Percentiles rank a stretch among this genome's conserved stretches.
phyloP scores from a whole-genome alignment of 768 basidiomycete species.

The Agrocybe chaxingu region DNA sequence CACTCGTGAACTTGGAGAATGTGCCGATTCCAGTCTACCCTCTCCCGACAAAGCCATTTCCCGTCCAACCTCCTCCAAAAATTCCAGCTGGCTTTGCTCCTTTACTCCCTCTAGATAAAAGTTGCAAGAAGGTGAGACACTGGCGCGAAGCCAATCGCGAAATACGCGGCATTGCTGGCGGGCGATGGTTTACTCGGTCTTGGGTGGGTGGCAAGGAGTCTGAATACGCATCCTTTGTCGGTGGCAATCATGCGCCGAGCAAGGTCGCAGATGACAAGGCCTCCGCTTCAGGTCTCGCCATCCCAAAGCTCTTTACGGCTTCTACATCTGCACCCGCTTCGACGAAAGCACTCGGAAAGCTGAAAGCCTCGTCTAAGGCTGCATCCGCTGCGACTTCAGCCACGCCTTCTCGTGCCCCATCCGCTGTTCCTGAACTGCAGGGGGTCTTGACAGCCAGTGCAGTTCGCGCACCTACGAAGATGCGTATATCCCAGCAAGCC shows the following conservation, averaged over 20 bases:
- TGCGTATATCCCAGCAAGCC: constrained; percentile 57
- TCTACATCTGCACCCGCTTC: constrained; percentile 46
- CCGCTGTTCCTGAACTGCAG: constrained; percentile 44
- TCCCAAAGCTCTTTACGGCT: constrained; percentile 34
- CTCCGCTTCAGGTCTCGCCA: constrained; percentile 19
- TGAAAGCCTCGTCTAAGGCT: constrained; percentile 36
- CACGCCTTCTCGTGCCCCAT: constrained; percentile 57
- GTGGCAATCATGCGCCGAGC: constrained; percentile 24
- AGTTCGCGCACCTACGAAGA: constrained; percentile 57
- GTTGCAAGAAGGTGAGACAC: constrained; percentile 55
- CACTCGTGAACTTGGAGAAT: constrained; percentile 44
- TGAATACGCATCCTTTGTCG: constrained; percentile 44
- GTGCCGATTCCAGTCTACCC: constrained; percentile 71
- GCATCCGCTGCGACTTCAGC: constrained; percentile 44
- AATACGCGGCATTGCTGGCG: constrained; percentile 79
- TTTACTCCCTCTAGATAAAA: constrained; percentile 62
- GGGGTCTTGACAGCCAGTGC: constrained; percentile 21
- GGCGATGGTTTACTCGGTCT: constrained; percentile 74
- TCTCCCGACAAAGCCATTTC: constrained; percentile 79
- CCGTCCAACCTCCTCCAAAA: constrained; percentile 76
- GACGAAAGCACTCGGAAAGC: constrained; percentile 37
- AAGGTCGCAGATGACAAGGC: constrained; percentile 30
- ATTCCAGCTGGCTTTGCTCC: constrained; percentile 74
- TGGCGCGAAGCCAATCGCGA: constrained; percentile 78
- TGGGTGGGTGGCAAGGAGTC: constrained; percentile 88